Percentiles rank a stretch among this genome's conserved stretches.
Conservation (phyloP, 2,329 filamentous ascomycete genomes). For the Diaporthe citriasiana region DNA sequence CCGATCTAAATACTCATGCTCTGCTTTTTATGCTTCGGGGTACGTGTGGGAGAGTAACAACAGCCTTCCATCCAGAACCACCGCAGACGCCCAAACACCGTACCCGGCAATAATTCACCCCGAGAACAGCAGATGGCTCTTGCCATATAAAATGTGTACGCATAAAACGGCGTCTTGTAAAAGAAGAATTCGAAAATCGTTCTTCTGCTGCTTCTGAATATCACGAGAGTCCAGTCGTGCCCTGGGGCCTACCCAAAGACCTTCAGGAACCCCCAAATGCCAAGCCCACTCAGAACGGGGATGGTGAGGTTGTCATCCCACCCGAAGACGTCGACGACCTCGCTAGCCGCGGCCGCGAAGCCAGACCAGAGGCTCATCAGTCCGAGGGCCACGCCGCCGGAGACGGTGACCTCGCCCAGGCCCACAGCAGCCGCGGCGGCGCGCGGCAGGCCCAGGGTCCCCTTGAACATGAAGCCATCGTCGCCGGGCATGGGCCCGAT, state of each 20-base stretch:
- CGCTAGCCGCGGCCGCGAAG: constrained; percentile 88
- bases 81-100: constrained; percentile 18
- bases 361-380: constrained; percentile 90
- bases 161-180: not conserved
- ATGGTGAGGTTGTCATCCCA: constrained; percentile 99
- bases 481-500: constrained; percentile 78
- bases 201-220: not conserved
- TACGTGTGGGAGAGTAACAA: not conserved
- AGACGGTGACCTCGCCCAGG: constrained; percentile 73
- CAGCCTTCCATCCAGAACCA: not conserved
- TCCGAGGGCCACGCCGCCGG: constrained; percentile 80
- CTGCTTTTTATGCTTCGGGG: not conserved
- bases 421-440: constrained; percentile 72
- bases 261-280: constrained; percentile 92
- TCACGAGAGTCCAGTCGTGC: not conserved
- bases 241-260: constrained; percentile 75
- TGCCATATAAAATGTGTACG: not conserved
- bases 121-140: not conserved
- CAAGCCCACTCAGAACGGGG: constrained; percentile 88
- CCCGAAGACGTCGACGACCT: constrained; percentile 90
- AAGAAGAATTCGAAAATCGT: not conserved
- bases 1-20: constrained; percentile 1
- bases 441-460: constrained; percentile 78
- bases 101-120: not conserved
- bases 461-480: constrained; percentile 85